A percentile compares a stretch with the other conserved stretches of the same genome.
These are phyloP conservation scores for Lindgomyces ingoldianus DNA, from an alignment of 495 filamentous ascomycete species.

Conservation along the genomic window DNA sequence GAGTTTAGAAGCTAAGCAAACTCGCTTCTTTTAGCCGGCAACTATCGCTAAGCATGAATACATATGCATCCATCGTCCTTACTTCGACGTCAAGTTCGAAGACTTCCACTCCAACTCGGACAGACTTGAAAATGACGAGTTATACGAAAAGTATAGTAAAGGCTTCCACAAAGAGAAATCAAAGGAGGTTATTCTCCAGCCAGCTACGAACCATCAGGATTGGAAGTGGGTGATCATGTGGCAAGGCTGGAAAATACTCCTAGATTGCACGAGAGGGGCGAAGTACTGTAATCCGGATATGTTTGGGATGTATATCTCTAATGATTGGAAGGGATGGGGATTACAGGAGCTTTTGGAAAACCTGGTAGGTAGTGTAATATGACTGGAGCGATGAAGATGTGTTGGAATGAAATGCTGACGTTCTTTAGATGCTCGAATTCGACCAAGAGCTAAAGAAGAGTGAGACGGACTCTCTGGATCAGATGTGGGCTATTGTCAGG, in stretches of 20 bases:
- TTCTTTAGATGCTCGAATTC: conserved; percentile 44
- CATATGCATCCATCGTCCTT: conserved; percentile 6
- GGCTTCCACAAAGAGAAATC: background rate
- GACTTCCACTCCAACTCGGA: background rate
- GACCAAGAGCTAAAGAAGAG: conserved; percentile 33
- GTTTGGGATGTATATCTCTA: conserved; percentile 49
- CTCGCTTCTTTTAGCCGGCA: too few relatives aligned
- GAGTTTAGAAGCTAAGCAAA: too few relatives aligned
- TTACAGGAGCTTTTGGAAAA: conserved; percentile 49
- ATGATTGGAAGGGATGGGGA: conserved; percentile 47
- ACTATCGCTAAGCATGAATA: too few relatives aligned
- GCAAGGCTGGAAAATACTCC: background rate
- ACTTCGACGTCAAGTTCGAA: background rate
- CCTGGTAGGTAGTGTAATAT: conserved; percentile 23
- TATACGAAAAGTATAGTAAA: background rate
- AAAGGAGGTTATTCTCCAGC: background rate
- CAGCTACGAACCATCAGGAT: background rate
- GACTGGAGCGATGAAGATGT: background rate
- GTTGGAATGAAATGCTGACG: background rate
- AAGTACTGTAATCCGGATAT: conserved; percentile 46
- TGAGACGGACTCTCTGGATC: background rate
- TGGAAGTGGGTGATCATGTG: conserved; percentile 26
- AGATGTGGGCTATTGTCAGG: conserved; percentile 15
- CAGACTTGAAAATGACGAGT: background rate
- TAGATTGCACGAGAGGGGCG: background rate